These are phyloP conservation scores for Tetradesmus lagerheimii DNA, from an alignment of 139 green algal species.

Conservation along the genomic window DNA sequence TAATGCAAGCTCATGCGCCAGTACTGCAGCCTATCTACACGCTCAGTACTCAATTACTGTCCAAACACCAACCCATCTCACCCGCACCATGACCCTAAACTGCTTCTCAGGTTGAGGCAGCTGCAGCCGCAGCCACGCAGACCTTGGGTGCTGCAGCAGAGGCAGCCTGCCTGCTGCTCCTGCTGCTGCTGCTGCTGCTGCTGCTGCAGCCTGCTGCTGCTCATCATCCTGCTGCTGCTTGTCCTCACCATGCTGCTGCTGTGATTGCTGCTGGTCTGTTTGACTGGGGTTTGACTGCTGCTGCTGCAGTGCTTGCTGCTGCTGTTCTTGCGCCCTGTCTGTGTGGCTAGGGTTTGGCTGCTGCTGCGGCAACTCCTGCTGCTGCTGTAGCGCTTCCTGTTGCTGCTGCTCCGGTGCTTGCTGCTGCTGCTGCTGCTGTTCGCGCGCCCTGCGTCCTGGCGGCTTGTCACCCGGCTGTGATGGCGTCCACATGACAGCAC, in stretches of 20 bases:
- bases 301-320: constrained; percentile 3
- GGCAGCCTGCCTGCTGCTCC: neutral
- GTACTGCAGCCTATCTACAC: no score
- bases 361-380: neutral
- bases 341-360: neutral
- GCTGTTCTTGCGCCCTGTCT: neutral
- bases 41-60: no score
- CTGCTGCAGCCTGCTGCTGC: neutral
- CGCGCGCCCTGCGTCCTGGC: neutral
- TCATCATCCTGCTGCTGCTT: neutral
- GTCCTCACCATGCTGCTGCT: neutral
- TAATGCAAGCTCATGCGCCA: no score
- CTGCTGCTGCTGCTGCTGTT: neutral
- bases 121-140: constrained; percentile 48
- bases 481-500: constrained; percentile 34
- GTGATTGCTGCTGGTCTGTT: no score
- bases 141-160: constrained; percentile 61
- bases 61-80: no score
- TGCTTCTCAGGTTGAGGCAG: constrained; percentile 56
- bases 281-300: neutral
- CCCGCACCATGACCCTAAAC: constrained; percentile 63
- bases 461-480: constrained; percentile 41
- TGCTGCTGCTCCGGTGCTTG: neutral
- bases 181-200: neutral
- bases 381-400: constrained; percentile 3